phyloP scores from a whole-genome alignment of 352 stramenopile species.

The Globisporangium canariense region DNA sequence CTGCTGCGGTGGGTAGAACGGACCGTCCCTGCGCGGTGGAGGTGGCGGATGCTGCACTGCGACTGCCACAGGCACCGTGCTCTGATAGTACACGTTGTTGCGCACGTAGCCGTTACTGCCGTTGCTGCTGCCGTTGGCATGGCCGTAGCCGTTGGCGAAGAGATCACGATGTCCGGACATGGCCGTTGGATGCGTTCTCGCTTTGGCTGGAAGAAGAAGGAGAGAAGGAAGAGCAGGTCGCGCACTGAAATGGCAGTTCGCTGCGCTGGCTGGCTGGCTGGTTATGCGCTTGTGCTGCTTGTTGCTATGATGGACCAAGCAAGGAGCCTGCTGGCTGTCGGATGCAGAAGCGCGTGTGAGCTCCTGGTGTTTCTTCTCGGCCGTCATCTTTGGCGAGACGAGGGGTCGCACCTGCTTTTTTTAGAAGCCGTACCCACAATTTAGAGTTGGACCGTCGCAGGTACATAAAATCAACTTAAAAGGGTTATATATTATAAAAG shows the following conservation, averaged over 20 bases:
- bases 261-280: background rate
- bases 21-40: background rate
- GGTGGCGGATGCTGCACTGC: background rate
- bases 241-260: conserved; percentile 1
- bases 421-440: conserved; percentile 10
- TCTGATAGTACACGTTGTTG: conserved; percentile 18
- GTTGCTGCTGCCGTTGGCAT: background rate
- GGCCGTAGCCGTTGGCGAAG: conserved; percentile 1
- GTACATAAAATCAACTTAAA: background rate
- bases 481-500: background rate
- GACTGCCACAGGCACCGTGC: conserved; percentile 2
- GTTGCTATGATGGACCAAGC: no score
- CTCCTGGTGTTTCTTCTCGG: no score
- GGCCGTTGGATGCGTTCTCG: background rate
- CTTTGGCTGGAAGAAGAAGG: background rate
- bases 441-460: background rate
- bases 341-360: background rate
- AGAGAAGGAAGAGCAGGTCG: background rate
- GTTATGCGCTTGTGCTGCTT: background rate
- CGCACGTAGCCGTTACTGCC: conserved; percentile 10
- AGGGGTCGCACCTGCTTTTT: background rate
- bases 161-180: conserved; percentile 12
- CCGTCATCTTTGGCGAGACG: background rate
- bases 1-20: background rate
- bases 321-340: background rate